Evolutionary conservation across 352 stramenopile genomes (phyloP), one percentile per base, ranked within the genome.

Genomic region (Phytophthora crassamura): DNA sequence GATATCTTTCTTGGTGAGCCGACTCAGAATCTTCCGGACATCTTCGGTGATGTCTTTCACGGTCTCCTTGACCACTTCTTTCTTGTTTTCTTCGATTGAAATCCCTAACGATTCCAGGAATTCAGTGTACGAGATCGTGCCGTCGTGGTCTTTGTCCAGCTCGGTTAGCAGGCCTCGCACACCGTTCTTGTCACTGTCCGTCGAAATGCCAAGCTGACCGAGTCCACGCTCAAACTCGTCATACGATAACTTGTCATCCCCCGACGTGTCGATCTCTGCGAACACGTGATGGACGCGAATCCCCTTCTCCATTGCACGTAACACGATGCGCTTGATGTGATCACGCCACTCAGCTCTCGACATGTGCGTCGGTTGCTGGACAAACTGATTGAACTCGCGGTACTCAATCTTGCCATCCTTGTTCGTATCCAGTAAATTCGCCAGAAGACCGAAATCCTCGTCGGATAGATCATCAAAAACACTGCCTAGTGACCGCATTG

Each of bases 71-170:
- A 89, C 52, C 14, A 81, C 67, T 34, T 90, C 79, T 12, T 67
- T 47, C 43, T 79, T 78, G 60, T 86, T 86, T 22, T 71, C 41
- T 52, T 82, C 65, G 7, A 86, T 6, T 1, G 72, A 69, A 12
- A 89, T 75, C 2, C 76, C 76, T n/a, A 94, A 47, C 2, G 75
- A 82, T 22, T 70, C 50, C 8, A 94, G 67, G 46, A 97, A 96
- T 46, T 97, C 91, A 1, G 70, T 55, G 56, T 96, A 90, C 9
- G 88, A 92, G 16, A 97, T 83, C 2, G 52, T 69, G 0, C 83
- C 86, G 43, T 94, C 75, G 15, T 72, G 64, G 46, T 94, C 71
- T 35, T 59, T 61, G 36, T 96, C 85, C 14, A 95, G 74, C 38
- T 82, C 71, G 1, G 16, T 32, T 16, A 94, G 58, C 2, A 95